These are phyloP conservation scores for Phytopythium delawarense DNA, from an alignment of 352 stramenopile species.

Conservation along the genomic window DNA sequence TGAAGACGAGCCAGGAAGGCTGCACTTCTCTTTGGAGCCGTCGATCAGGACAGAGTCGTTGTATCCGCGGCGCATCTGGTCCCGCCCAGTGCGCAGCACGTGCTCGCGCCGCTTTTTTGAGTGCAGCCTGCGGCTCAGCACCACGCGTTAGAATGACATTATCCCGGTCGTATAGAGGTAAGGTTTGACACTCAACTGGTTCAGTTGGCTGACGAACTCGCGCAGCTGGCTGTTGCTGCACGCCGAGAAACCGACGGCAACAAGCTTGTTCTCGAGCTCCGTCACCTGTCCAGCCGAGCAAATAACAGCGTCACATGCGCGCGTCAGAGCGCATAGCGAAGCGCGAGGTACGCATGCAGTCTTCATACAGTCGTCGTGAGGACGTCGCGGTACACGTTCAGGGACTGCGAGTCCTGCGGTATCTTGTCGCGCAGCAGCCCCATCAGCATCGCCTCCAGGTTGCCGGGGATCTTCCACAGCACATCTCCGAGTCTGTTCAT, in stretches of 20 bases:
- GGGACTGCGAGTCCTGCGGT: constrained; percentile 44
- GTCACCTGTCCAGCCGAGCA: constrained; percentile 25
- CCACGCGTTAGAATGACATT: no score
- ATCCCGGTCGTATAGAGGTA: no score
- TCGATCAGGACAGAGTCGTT: constrained; percentile 58
- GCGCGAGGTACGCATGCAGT: background rate
- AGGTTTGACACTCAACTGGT: constrained; percentile 34
- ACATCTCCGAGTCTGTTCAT: constrained; percentile 50
- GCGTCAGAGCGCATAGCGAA: background rate
- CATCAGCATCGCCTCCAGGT: constrained; percentile 63
- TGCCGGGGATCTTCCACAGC: constrained; percentile 70
- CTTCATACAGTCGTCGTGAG: constrained; percentile 29
- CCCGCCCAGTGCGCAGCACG: constrained; percentile 46
- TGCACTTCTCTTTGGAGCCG: constrained; percentile 48
- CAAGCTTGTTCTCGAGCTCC: constrained; percentile 44
- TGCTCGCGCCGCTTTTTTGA: constrained; percentile 64
- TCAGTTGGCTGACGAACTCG: constrained; percentile 50
- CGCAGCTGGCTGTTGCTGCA: constrained; percentile 56
- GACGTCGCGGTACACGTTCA: constrained; percentile 45
- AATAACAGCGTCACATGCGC: background rate
- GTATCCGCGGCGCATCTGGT: constrained; percentile 55
- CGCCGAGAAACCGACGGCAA: constrained; percentile 40
- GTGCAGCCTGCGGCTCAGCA: constrained; percentile 36
- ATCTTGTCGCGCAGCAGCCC: constrained; percentile 65
- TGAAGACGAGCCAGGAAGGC: constrained; percentile 30